phyloP scores from a whole-genome alignment of 768 basidiomycete genomes.

The Boletus rubescentipes region DNA sequence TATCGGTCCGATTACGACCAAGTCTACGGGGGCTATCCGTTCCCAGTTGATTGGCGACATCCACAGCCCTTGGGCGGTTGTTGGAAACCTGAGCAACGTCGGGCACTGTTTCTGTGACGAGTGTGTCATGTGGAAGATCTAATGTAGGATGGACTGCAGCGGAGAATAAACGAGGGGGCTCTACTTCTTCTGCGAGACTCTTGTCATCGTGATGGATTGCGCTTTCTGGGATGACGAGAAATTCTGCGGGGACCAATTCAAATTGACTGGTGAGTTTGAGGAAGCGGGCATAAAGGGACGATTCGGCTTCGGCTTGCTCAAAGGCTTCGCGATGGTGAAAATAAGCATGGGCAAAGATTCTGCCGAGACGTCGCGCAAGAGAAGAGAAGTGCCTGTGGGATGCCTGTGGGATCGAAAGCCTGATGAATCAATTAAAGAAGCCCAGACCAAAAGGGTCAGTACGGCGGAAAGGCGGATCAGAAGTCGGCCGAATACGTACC shows the following conservation, averaged over 20 bases:
- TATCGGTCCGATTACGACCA: conserved; percentile 65
- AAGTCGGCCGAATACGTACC: conserved; percentile 46
- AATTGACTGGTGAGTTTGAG: conserved; percentile 78
- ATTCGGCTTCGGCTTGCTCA: conserved; percentile 88
- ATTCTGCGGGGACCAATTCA: conserved; percentile 78
- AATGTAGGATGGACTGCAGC: conserved; percentile 38
- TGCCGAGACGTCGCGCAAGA: conserved; percentile 85
- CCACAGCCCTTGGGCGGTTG: conserved; percentile 23
- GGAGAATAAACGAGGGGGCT: conserved; percentile 40
- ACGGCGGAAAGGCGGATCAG: conserved; percentile 21
- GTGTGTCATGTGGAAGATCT: conserved; percentile 10
- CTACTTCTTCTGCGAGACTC: conserved; percentile 31
- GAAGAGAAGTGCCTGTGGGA: conserved; percentile 89
- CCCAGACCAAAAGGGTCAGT: conserved; percentile 12
- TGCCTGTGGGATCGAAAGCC: conserved; percentile 75
- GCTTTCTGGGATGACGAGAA: conserved; percentile 73
- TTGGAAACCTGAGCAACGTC: conserved; percentile 10
- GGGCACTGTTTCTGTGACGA: conserved; percentile 3
- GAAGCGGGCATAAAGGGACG: conserved; percentile 87
- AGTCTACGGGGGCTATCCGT: conserved; percentile 44
- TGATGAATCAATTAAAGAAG: conserved; percentile 30
- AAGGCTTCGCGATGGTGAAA: conserved; percentile 92
- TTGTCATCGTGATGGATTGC: conserved; percentile 32
- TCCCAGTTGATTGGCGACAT: conserved; percentile 12
- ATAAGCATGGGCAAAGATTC: conserved; percentile 96